Conservation (phyloP, 2,329 filamentous ascomycete genomes). For the Phyllosticta citribraziliensis region DNA sequence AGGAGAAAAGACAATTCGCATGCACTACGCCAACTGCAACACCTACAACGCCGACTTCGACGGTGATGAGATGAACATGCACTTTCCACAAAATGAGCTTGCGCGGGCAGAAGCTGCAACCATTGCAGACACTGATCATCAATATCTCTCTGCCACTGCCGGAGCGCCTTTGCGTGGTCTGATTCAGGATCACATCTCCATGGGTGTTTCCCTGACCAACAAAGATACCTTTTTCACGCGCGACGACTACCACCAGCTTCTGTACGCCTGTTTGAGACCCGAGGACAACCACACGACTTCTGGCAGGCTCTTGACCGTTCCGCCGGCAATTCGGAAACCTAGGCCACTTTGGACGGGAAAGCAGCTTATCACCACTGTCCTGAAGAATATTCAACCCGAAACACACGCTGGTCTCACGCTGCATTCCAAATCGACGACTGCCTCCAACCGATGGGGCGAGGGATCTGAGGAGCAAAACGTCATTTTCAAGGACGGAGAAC, state of each 20-base stretch:
- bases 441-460: conserved; percentile 71
- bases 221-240: conserved; percentile 84
- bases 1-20: conserved; percentile 93
- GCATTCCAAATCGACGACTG: conserved; percentile 67
- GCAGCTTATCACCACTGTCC: conserved; percentile 83
- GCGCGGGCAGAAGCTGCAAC: conserved; percentile 86
- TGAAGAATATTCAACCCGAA: conserved; percentile 80
- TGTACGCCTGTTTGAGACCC: conserved; percentile 81
- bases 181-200: conserved; percentile 97
- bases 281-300: conserved; percentile 81
- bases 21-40: conserved; percentile 99
- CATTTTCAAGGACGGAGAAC: conserved; percentile 74
- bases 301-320: conserved; percentile 70
- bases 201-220: conserved; percentile 82
- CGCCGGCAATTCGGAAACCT: conserved; percentile 75
- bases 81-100: conserved; percentile 95
- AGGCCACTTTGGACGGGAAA: conserved; percentile 86
- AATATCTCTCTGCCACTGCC: conserved; percentile 88
- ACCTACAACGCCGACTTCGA: conserved; percentile 99
- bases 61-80: conserved; percentile 99
- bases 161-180: conserved; percentile 90
- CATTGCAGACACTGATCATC: conserved; percentile 92
- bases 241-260: conserved; percentile 83
- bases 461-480: conserved; percentile 69
- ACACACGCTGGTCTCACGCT: conserved; percentile 70